These are phyloP conservation scores for Botrytis tulipae DNA, from an alignment of 2,329 filamentous ascomycete species.

Conservation along the genomic window DNA sequence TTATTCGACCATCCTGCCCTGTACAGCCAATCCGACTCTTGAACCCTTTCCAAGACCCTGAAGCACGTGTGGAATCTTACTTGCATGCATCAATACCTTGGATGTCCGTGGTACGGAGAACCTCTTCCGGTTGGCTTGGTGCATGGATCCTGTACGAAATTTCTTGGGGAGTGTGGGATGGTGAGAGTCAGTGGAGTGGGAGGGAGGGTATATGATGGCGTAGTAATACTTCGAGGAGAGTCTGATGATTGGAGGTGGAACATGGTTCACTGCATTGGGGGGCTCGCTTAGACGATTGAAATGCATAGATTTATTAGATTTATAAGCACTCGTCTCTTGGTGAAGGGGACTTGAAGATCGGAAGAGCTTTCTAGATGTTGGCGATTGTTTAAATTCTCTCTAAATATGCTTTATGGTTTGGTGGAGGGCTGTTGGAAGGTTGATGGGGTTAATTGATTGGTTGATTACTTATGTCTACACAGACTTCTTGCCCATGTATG, in stretches of 20 bases:
- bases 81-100: background rate
- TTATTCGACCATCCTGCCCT: background rate
- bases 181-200: background rate
- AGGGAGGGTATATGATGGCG: background rate
- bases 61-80: background rate
- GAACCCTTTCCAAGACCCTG: background rate
- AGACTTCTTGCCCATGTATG: background rate
- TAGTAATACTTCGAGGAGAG: background rate
- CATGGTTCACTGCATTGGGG: conserved; percentile 1
- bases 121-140: background rate
- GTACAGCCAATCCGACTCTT: background rate
- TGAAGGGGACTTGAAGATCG: background rate
- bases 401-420: background rate
- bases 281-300: background rate
- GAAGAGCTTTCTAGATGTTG: background rate
- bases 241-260: background rate
- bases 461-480: background rate
- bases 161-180: background rate
- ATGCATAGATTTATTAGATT: background rate
- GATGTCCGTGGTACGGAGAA: background rate
- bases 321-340: background rate
- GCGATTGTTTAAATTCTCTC: background rate
- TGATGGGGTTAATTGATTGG: background rate
- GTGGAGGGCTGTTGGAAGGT: background rate
- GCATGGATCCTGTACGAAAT: background rate